These are phyloP conservation scores for Nannochloropsis salina DNA, from an alignment of 108 stramenopile species.

Conservation along the genomic window DNA sequence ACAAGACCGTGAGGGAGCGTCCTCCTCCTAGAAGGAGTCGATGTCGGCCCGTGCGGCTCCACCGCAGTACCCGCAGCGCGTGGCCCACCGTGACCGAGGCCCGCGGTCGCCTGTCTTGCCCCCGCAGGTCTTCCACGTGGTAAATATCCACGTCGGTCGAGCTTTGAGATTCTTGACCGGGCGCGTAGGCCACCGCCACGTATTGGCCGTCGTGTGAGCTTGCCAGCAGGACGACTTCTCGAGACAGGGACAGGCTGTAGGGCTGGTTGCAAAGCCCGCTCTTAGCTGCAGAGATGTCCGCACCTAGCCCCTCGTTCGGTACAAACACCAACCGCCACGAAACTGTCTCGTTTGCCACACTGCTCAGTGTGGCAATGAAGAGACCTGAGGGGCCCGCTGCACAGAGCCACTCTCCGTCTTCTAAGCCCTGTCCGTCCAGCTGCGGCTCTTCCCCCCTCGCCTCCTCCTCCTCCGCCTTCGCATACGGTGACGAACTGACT, in stretches of 20 bases:
- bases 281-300: neutral
- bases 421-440: neutral
- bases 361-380: neutral
- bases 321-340: neutral
- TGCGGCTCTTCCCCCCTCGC: neutral
- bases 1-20: neutral
- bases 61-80: neutral
- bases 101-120: neutral
- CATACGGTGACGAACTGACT: neutral
- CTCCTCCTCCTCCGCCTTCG: slow-evolving; percentile 11
- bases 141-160: neutral
- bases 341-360: neutral
- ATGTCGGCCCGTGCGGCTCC: neutral
- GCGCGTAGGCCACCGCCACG: neutral
- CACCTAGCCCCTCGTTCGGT: neutral
- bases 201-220: neutral
- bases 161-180: neutral
- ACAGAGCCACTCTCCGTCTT: neutral
- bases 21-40: neutral
- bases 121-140: neutral
- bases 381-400: slow-evolving; percentile 12
- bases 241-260: neutral
- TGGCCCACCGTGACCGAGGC: neutral
- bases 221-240: slow-evolving; percentile 1
- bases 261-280: neutral